phyloP scores from a whole-genome alignment of 768 basidiomycete species.

The Postia placenta region DNA sequence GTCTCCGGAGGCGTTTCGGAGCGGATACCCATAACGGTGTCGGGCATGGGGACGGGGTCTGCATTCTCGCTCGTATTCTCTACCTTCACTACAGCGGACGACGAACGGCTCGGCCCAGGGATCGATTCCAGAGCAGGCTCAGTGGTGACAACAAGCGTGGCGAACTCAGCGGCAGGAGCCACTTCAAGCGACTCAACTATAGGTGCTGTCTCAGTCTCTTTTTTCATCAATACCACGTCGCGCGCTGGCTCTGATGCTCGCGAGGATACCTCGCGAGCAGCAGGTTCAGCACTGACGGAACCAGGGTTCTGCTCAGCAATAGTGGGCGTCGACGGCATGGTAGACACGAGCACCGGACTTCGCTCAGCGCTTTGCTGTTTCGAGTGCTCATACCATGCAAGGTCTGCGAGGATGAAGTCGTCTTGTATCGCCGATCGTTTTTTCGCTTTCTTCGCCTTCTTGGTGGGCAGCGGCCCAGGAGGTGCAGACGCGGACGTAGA shows the following conservation, averaged over 20 bases:
- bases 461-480: neutral
- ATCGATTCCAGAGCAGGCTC: neutral
- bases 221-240: neutral
- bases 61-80: neutral
- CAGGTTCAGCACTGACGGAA: neutral
- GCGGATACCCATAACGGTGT: neutral
- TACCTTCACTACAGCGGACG: neutral
- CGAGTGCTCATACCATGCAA: slow-evolving; percentile 12
- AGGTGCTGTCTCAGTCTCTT: neutral
- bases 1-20: neutral
- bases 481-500: neutral
- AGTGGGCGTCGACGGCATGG: neutral
- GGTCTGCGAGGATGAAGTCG: slow-evolving; percentile 16
- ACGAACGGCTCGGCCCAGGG: neutral
- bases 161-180: too few relatives aligned
- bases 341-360: neutral
- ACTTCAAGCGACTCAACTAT: neutral
- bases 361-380: slow-evolving; percentile 1
- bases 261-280: neutral
- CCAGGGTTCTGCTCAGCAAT: neutral
- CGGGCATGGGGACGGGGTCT: neutral
- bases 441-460: slow-evolving; percentile 11
- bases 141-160: neutral
- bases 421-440: slow-evolving; percentile 6
- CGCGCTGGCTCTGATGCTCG: neutral